These are phyloP conservation scores for Ustilago curta DNA, from an alignment of 1,284 basidiomycete species.

Conservation along the genomic window DNA sequence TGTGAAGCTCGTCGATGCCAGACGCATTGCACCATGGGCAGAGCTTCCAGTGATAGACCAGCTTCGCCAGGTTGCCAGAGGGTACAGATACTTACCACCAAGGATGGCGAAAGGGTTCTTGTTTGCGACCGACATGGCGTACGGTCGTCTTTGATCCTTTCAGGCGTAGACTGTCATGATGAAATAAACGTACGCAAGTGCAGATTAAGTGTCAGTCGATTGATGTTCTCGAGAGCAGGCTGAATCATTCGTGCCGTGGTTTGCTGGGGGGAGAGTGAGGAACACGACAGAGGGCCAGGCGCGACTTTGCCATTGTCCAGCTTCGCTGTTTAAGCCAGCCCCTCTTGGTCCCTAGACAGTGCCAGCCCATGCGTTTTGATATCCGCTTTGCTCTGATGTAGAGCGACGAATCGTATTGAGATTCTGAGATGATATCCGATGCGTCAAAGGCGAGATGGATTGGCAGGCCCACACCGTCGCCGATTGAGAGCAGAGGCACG, in stretches of 20 bases:
- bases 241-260: neutral
- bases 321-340: neutral
- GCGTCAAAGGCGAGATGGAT: neutral
- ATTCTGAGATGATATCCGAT: no score
- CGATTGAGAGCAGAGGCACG: neutral
- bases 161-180: slow-evolving; percentile 46
- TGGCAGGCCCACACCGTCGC: neutral
- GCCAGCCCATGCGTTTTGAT: no score
- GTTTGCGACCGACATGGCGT: slow-evolving; percentile 69
- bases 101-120: slow-evolving; percentile 69
- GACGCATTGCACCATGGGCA: neutral
- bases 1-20: neutral
- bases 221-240: neutral
- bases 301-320: neutral
- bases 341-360: neutral
- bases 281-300: neutral
- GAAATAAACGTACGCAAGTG: no score
- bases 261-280: neutral
- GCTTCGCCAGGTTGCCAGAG: neutral
- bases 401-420: neutral
- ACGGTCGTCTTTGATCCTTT: slow-evolving; percentile 58
- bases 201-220: slow-evolving; percentile 14
- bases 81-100: slow-evolving; percentile 55
- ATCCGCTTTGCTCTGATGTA: neutral
- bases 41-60: neutral